Evolutionary conservation across 441 rosid species (phyloP).

Genomic region (Kokia cookei): DNA sequence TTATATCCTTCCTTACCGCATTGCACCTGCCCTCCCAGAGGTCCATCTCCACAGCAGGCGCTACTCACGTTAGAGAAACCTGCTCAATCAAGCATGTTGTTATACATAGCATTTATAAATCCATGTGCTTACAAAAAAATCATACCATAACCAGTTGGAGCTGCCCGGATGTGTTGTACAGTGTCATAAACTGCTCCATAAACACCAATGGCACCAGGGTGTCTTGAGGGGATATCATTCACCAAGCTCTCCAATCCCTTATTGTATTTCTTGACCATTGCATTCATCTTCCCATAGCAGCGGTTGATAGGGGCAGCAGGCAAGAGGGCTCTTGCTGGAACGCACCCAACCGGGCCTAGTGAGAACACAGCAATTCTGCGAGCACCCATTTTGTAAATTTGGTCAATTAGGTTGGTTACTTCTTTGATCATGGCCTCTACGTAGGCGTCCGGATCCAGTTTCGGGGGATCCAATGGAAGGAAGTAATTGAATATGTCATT

Average conservation of each 20-base stretch:
- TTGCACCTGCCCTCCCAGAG: constrained; percentile 34
- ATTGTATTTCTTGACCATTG: constrained; percentile 49
- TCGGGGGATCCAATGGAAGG: constrained; percentile 19
- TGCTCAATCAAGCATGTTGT: background rate
- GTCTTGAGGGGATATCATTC: constrained; percentile 20
- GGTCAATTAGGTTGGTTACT: constrained; percentile 22
- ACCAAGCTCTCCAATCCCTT: constrained; percentile 38
- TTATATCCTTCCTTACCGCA: constrained; percentile 58
- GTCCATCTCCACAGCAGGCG: constrained; percentile 60
- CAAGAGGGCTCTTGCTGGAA: constrained; percentile 48
- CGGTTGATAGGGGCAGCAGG: constrained; percentile 30
- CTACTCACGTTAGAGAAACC: constrained; percentile 36
- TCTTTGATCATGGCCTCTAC: constrained; percentile 38
- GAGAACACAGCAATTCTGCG: constrained; percentile 42
- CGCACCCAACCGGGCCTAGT: constrained; percentile 44
- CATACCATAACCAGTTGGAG: constrained; percentile 49
- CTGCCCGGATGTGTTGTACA: constrained; percentile 35
- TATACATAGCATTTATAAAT: background rate
- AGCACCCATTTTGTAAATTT: constrained; percentile 37
- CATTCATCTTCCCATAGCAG: constrained; percentile 49
- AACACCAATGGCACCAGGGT: constrained; percentile 38
- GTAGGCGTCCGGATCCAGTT: constrained; percentile 31
- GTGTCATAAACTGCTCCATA: constrained; percentile 45
- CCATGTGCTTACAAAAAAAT: background rate
- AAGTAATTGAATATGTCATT: constrained; percentile 57